Conservation (phyloP, 1,284 basidiomycete genomes). For the Melampsora occidentalis region DNA sequence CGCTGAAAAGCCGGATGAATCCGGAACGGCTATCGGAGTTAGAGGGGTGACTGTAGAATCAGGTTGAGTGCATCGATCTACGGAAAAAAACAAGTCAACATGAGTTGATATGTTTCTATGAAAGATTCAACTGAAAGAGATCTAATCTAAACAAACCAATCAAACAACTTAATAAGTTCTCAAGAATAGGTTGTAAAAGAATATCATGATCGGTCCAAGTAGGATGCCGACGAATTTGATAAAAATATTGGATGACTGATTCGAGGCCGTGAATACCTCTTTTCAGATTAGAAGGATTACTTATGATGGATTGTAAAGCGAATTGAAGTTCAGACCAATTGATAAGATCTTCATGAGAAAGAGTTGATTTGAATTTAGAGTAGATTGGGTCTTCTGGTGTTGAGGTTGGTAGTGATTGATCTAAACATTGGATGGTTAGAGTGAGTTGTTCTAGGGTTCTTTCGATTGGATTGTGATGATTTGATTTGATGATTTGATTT, state of each 20-base stretch:
- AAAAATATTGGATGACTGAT: conserved; percentile 1
- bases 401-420: conserved; percentile 14
- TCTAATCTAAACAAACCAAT: conserved; percentile 6
- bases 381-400: conserved; percentile 4
- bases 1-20: background rate
- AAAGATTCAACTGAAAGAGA: background rate
- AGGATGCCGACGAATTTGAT: background rate
- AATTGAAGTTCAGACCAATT: background rate
- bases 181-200: conserved; percentile 12
- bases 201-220: background rate
- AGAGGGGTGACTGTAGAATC: background rate
- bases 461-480: background rate
- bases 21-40: background rate
- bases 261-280: conserved; percentile 18
- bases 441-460: conserved; percentile 8
- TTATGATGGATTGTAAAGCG: background rate
- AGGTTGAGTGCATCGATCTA: conserved; percentile 31
- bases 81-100: background rate
- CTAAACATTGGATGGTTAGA: conserved; percentile 32
- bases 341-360: background rate
- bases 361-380: background rate
- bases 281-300: conserved; percentile 10
- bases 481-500: background rate
- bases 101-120: background rate
- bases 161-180: conserved; percentile 5